Evolutionary conservation across 345 rosid genomes (phyloP), one percentile per base, ranked within the genome.

Genomic region (Salix dunnii): DNA sequence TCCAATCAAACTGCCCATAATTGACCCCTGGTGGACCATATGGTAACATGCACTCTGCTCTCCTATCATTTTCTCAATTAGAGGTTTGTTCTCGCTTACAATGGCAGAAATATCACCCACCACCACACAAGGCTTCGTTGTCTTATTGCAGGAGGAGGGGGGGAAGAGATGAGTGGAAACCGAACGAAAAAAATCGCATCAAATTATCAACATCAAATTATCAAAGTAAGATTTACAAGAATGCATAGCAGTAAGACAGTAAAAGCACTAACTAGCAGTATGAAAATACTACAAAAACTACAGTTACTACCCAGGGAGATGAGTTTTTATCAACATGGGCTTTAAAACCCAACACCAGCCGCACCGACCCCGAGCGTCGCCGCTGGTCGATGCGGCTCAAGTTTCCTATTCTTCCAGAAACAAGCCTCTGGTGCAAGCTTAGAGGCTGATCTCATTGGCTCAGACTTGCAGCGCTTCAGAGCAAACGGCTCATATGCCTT

Each of bases 391-490:
- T 90, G 95, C 55, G 97, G 97, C 88, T 92, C 95, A 0, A 91
- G 88, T 89, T 92, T 91, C 86, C 97, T 78, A 36, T 91, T 95
- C 85, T 91, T 95, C 97, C 97, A 92, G 79, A 84, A 92, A 77
- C 99, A 90, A 76, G 89, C 87, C 75, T 89, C 97, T 1, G 90
- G 88, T 2, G 90, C 91, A 1, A 91, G 90, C 81, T 90, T 92
- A 16, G 81, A 77, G 10, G 93, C 84, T 20, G 94, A 81, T 72
- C 88, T 88, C 87, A 86, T 82, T 48, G 99, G 99, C 86, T 95
- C 99, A 5, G 99, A 95, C 88, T 91, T 95, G 83, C 99, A 95
- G 73, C 99, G 92, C 2, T 86, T 90, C 18, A 95, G 83, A 72
- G 80, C 87, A 14, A 89, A 88, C 53, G 95, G 92, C 87, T 91